These are phyloP conservation scores for Elongisporangium undulatum DNA, from an alignment of 352 stramenopile genomes.

Conservation along the genomic window DNA sequence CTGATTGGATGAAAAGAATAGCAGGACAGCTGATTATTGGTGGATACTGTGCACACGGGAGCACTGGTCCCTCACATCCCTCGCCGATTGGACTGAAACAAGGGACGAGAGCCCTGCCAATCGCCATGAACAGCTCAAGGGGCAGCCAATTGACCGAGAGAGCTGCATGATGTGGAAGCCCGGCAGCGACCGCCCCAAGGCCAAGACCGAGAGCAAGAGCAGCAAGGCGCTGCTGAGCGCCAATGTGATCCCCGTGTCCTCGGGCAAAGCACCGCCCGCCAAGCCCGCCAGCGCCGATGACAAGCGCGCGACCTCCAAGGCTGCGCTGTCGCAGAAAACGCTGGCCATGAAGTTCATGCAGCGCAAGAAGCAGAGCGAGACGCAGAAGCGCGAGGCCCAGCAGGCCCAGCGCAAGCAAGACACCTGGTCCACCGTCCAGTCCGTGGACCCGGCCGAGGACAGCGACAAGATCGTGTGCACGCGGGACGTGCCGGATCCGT, in stretches of 20 bases:
- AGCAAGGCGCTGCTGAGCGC: conserved; percentile 10
- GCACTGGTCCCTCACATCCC: not conserved
- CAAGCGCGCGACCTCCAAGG: conserved; percentile 32
- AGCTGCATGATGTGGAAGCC: conserved; percentile 54
- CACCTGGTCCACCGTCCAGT: conserved; percentile 23
- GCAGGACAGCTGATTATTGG: not conserved
- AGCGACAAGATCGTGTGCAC: conserved; percentile 39
- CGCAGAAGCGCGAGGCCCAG: conserved; percentile 43
- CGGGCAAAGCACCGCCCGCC: conserved; percentile 16
- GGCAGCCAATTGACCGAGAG: conserved; percentile 2
- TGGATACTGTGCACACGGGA: not conserved
- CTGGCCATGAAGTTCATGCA: conserved; percentile 91
- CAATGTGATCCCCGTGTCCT: conserved; percentile 14
- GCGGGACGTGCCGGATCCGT: conserved; percentile 66
- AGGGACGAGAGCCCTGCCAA: not conserved
- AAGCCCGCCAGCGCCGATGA: conserved; percentile 13
- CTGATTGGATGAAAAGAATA: conserved; percentile 2
- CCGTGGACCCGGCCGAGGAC: conserved; percentile 23
- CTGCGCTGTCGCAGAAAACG: conserved; percentile 73
- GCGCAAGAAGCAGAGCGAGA: conserved; percentile 65
- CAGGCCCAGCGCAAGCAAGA: conserved; percentile 58
- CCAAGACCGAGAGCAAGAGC: conserved; percentile 13
- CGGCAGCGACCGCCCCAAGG: conserved; percentile 24
- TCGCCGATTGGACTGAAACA: not conserved
- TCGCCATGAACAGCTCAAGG: not conserved